Evolutionary conservation across 2,329 filamentous ascomycete species (phyloP), one percentile per base, ranked within the genome.

Genomic region (Ustulina deusta): DNA sequence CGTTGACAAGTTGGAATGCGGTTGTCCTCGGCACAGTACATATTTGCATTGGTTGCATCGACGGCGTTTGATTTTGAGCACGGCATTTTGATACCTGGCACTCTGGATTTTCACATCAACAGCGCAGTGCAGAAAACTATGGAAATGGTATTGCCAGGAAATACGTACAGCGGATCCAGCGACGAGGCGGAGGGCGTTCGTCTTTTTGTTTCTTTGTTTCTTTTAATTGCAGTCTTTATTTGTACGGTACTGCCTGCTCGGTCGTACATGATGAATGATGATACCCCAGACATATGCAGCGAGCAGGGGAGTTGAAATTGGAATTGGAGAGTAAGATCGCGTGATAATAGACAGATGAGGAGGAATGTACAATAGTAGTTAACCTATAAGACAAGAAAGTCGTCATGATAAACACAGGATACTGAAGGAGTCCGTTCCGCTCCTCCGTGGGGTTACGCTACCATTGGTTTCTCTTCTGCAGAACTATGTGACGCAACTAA

Each of bases 241-340:
- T 52, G 40, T 46, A 25, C 13, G 32, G 38, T 36, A 27, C 40
- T 32, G 1, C 51, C 32, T 51, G 29, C 34, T 38, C n/a, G 38
- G 64, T 38, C 54, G 20, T 38, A 32, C 27, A 38, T 63, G 44
- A 69, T 29, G 60, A 69, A 64, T 60, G 27, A 69, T 64, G 67
- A 69, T 69, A 67, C 67, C 67, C 67, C 49, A 22, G 46, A 22
- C 25, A 52, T 61, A 56, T 32, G 17, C 20, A 49, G 11, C 44
- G 34, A 36, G 25, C 59, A 51, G n/a, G 15, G 40, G 29, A 29
- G 51, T 55, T 32, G 13, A 22, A 20, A 9, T 17, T 44, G 32
- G 22, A 38, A 25, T 42, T 38, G 36, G 32, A 59, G 40, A 59
- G 40, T 34, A 17, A 32, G 32, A 6, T 34, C 9, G 1, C 27